phyloP scores from a whole-genome alignment of 257 asterid species.

The Mitragyna speciosa region DNA sequence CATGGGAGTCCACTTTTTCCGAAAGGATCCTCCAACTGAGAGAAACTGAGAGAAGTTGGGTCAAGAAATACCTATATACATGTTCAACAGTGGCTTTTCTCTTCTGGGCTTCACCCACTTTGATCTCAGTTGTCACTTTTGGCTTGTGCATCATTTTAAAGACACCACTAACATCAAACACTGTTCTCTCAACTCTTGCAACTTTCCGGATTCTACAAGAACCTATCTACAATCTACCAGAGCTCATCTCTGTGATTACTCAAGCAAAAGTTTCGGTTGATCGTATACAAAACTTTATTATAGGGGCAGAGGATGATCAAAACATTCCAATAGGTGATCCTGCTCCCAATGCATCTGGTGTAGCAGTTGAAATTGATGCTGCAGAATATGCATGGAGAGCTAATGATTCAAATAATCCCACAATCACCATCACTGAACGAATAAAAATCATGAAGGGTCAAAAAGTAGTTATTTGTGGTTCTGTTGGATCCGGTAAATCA shows the following conservation, averaged over 20 bases:
- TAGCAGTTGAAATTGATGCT: slow-evolving; percentile 60
- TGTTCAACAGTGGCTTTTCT: slow-evolving; percentile 71
- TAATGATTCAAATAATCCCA: slow-evolving; percentile 42
- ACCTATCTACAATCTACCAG: slow-evolving; percentile 86
- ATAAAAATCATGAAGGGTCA: slow-evolving; percentile 54
- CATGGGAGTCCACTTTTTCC: slow-evolving; percentile 71
- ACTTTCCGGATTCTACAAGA: slow-evolving; percentile 85
- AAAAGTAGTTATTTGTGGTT: slow-evolving; percentile 78
- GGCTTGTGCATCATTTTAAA: slow-evolving; percentile 60
- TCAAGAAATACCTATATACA: slow-evolving; percentile 61
- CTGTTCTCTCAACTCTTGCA: slow-evolving; percentile 82
- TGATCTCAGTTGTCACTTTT: slow-evolving; percentile 74
- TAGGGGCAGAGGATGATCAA: slow-evolving; percentile 58
- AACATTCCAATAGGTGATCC: slow-evolving; percentile 32
- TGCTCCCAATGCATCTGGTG: slow-evolving; percentile 29
- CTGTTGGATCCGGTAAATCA: slow-evolving; percentile 86
- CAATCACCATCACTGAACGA: slow-evolving; percentile 43
- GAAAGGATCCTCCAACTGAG: slow-evolving; percentile 55
- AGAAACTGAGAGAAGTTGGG: slow-evolving; percentile 56
- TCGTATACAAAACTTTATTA: slow-evolving; percentile 52
- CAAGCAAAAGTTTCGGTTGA: slow-evolving; percentile 79
- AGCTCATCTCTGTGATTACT: slow-evolving; percentile 70
- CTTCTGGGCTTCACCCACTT: slow-evolving; percentile 88
- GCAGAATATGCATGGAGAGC: slow-evolving; percentile 74
- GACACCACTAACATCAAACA: slow-evolving; percentile 67